These are phyloP conservation scores for Botrytis elliptica DNA, from an alignment of 2,329 filamentous ascomycete genomes.

Conservation along the genomic window DNA sequence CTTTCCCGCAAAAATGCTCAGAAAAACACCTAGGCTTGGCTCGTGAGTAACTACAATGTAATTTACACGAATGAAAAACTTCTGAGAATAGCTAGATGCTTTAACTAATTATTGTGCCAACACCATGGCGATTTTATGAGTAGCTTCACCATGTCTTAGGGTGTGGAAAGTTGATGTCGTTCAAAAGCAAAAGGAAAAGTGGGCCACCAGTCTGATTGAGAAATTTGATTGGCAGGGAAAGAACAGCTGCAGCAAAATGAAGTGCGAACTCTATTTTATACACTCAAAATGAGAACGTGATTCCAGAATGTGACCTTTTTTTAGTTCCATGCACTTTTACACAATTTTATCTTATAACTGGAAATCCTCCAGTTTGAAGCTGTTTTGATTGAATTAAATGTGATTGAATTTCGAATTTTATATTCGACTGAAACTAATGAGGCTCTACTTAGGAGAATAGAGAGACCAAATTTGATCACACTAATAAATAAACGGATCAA, in stretches of 20 bases:
- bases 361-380: no score
- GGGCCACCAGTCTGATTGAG: not conserved
- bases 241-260: not conserved
- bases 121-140: not conserved
- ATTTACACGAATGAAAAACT: no score
- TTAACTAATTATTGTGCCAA: not conserved
- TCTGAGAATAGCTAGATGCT: no score
- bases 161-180: not conserved
- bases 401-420: not conserved
- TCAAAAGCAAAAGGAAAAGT: not conserved
- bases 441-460: no score
- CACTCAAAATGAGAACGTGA: not conserved
- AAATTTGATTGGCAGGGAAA: not conserved
- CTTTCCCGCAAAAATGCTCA: no score
- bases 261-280: not conserved
- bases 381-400: not conserved
- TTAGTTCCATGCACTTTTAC: not conserved
- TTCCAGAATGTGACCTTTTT: not conserved
- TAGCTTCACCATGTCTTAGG: not conserved
- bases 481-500: no score
- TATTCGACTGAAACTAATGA: not conserved
- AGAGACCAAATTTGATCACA: no score
- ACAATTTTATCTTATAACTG: not conserved
- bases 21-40: not conserved
- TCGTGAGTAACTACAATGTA: not conserved